Percentiles rank a stretch among this genome's conserved stretches.
Conservation (phyloP, 345 rosid genomes). For the Kernera saxatilis region DNA sequence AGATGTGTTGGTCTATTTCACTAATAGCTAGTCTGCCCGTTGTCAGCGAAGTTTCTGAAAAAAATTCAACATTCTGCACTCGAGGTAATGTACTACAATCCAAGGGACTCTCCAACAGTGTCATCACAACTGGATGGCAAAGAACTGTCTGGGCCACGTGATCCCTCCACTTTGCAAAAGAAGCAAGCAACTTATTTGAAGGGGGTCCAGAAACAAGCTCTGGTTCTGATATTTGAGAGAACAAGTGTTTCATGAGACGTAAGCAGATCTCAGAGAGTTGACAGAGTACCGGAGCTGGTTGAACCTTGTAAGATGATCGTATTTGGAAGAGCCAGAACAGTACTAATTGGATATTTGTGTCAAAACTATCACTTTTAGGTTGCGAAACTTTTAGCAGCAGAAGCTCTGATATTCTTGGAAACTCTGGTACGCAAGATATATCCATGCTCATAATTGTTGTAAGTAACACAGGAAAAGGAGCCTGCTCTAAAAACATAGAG, state of each 20-base stretch:
- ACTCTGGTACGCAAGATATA: slow-evolving; percentile 30
- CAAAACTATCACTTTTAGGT: slow-evolving; percentile 33
- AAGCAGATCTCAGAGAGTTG: slow-evolving; percentile 57
- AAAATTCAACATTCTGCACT: slow-evolving; percentile 26
- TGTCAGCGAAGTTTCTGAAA: slow-evolving; percentile 38
- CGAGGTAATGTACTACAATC: slow-evolving; percentile 34
- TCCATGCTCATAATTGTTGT: slow-evolving; percentile 38
- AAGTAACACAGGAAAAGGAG: slow-evolving; percentile 65
- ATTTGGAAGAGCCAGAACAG: slow-evolving; percentile 68
- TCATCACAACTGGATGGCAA: slow-evolving; percentile 55
- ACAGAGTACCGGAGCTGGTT: slow-evolving; percentile 39
- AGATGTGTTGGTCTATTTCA: slow-evolving; percentile 51
- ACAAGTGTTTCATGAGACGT: slow-evolving; percentile 48
- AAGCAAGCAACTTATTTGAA: slow-evolving; percentile 11
- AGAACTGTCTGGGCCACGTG: slow-evolving; percentile 56
- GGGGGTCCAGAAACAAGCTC: slow-evolving; percentile 30
- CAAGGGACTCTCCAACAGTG: slow-evolving; percentile 47
- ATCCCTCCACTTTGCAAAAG: slow-evolving; percentile 30
- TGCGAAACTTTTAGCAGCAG: slow-evolving; percentile 59
- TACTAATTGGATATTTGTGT: slow-evolving; percentile 46
- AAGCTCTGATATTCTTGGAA: slow-evolving; percentile 42
- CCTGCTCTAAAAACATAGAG: slow-evolving; percentile 51
- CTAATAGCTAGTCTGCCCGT: slow-evolving; percentile 38
- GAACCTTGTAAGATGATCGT: slow-evolving; percentile 36
- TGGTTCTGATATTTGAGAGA: slow-evolving; percentile 39